phyloP scores from a whole-genome alignment of 2,329 filamentous ascomycete species.

The Endocalyx cinctus region DNA sequence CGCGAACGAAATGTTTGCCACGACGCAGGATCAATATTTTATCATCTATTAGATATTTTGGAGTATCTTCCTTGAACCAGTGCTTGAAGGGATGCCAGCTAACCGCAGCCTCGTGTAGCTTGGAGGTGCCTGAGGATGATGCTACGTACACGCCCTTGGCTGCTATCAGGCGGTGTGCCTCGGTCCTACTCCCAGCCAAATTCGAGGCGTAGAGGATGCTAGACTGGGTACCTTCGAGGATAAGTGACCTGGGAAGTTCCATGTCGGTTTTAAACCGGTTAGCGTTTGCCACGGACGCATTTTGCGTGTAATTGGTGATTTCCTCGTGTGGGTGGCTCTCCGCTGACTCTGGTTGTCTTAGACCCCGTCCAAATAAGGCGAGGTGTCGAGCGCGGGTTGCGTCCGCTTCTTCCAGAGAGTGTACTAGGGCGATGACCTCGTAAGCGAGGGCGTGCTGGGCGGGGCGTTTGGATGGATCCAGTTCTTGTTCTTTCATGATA shows the following conservation, averaged over 20 bases:
- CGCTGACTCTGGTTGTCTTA: no score
- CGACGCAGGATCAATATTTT: slow-evolving; percentile 56
- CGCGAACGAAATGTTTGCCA: slow-evolving; percentile 59
- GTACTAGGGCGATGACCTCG: slow-evolving; percentile 76
- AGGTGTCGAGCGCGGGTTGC: slow-evolving; percentile 54
- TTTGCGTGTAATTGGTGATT: slow-evolving; percentile 14
- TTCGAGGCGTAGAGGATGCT: slow-evolving; percentile 57
- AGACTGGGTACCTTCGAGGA: slow-evolving; percentile 50
- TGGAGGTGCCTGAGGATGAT: slow-evolving; percentile 38
- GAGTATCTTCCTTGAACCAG: slow-evolving; percentile 53
- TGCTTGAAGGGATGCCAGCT: slow-evolving; percentile 58
- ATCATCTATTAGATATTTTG: slow-evolving; percentile 56
- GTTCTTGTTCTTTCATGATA: slow-evolving; percentile 63
- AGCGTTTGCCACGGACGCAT: slow-evolving; percentile 44
- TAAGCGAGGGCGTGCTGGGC: slow-evolving; percentile 81
- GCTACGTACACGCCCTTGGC: slow-evolving; percentile 58
- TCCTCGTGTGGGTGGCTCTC: no score
- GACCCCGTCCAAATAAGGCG: slow-evolving; percentile 40
- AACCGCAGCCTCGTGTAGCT: slow-evolving; percentile 44
- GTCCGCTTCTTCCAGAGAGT: slow-evolving; percentile 62
- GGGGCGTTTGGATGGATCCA: slow-evolving; percentile 64
- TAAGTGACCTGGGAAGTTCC: slow-evolving; percentile 53
- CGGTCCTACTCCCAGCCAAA: slow-evolving; percentile 50
- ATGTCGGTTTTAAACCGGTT: slow-evolving; percentile 46
- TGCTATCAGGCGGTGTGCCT: slow-evolving; percentile 54